Conservation (phyloP, 768 basidiomycete genomes). For the Boletus rubroflammeus region DNA sequence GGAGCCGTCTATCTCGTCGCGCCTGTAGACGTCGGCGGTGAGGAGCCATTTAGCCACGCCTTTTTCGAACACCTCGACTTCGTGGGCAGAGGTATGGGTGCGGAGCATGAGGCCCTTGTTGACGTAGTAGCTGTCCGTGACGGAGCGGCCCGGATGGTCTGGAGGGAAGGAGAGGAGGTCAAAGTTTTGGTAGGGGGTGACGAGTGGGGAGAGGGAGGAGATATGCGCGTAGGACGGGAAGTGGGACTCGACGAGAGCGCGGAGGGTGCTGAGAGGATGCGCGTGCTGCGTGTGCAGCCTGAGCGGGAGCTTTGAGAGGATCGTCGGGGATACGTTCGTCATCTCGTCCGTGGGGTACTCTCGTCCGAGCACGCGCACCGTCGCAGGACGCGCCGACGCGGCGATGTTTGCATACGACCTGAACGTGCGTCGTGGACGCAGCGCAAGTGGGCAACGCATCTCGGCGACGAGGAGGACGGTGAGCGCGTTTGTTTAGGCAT, state of each 20-base stretch:
- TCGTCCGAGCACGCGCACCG: slow-evolving; percentile 55
- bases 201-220: slow-evolving; percentile 81
- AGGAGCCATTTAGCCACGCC: slow-evolving; percentile 84
- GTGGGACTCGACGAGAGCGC: slow-evolving; percentile 78
- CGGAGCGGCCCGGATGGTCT: slow-evolving; percentile 89
- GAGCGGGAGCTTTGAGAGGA: slow-evolving; percentile 75
- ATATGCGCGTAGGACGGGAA: slow-evolving; percentile 71
- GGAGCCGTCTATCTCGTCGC: slow-evolving; percentile 95
- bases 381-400: slow-evolving; percentile 7
- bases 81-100: slow-evolving; percentile 98
- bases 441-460: slow-evolving; percentile 15
- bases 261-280: slow-evolving; percentile 87
- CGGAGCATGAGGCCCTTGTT: slow-evolving; percentile 89
- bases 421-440: slow-evolving; percentile 3
- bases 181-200: slow-evolving; percentile 89
- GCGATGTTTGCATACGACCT: slow-evolving; percentile 15
- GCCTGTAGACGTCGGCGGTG: slow-evolving; percentile 94
- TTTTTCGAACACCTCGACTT: slow-evolving; percentile 82
- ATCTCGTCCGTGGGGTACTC: slow-evolving; percentile 70
- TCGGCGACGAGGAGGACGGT: background rate
- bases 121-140: slow-evolving; percentile 94
- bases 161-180: slow-evolving; percentile 92
- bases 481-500: slow-evolving; percentile 22
- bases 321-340: slow-evolving; percentile 85
- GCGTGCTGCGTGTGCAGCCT: slow-evolving; percentile 70